A percentile compares a stretch with the other conserved stretches of the same genome.
Evolutionary conservation across 2,329 filamentous ascomycete species (phyloP).

Genomic region (Drechslerella dactyloides): DNA sequence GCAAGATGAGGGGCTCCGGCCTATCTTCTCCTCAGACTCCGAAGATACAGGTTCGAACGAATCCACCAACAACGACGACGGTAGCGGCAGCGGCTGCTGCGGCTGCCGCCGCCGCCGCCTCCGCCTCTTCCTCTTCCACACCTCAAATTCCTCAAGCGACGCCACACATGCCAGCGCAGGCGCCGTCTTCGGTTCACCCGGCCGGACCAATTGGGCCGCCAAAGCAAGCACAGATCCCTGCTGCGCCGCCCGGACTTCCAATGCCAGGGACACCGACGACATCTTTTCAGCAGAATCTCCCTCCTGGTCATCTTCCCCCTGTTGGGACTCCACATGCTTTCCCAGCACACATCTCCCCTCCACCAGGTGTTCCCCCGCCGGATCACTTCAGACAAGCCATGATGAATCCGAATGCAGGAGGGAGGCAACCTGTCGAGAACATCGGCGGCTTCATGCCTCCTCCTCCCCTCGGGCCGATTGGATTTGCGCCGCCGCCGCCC

Average conservation of each 20-base stretch:
- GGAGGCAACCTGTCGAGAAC: slow-evolving; percentile 66
- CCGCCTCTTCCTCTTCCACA: slow-evolving; percentile 46
- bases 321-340: slow-evolving; percentile 67
- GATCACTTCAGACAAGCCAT: slow-evolving; percentile 53
- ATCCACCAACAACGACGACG: slow-evolving; percentile 48
- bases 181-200: slow-evolving; percentile 62
- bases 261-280: slow-evolving; percentile 68
- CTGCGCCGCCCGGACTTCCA: slow-evolving; percentile 28
- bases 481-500: slow-evolving; percentile 61
- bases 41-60: slow-evolving; percentile 73
- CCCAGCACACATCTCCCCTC: slow-evolving; percentile 69
- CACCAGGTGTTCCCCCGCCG: slow-evolving; percentile 66
- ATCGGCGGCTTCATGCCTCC: slow-evolving; percentile 56
- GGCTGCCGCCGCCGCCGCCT: slow-evolving; percentile 58
- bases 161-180: neutral
- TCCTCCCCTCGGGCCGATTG: slow-evolving; percentile 63
- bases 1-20: slow-evolving; percentile 65
- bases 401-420: slow-evolving; percentile 58
- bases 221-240: slow-evolving; percentile 59
- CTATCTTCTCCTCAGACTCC: slow-evolving; percentile 59
- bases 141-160: slow-evolving; percentile 12
- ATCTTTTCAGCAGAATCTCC: slow-evolving; percentile 67
- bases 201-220: slow-evolving; percentile 57
- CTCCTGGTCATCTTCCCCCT: slow-evolving; percentile 60
- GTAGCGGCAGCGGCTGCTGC: no score